These are phyloP conservation scores for Sordariomycetes sp. DNA, from an alignment of 2,329 filamentous ascomycete genomes.

Conservation along the genomic window DNA sequence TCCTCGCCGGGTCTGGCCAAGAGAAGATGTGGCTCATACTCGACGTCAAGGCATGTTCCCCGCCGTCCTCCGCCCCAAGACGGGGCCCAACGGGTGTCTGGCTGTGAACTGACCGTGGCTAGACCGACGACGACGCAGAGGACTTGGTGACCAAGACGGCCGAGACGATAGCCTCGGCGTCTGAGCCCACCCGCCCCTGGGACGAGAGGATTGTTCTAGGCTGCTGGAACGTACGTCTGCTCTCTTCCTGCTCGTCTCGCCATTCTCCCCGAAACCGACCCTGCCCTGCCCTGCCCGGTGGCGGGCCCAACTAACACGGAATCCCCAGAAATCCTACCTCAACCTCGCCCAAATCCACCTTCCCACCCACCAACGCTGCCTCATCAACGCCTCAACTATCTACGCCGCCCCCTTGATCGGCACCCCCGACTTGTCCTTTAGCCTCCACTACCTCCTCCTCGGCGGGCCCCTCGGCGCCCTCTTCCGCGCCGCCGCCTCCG, in stretches of 20 bases:
- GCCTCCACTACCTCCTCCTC: conserved; percentile 60
- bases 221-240: conserved; percentile 59
- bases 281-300: background rate
- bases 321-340: conserved; percentile 52
- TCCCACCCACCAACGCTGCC: conserved; percentile 51
- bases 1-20: conserved; percentile 51
- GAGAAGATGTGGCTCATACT: conserved; percentile 71
- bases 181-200: conserved; percentile 48
- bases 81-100: no score
- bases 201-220: conserved; percentile 64
- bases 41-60: conserved; percentile 66
- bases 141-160: conserved; percentile 62
- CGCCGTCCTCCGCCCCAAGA: background rate
- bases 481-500: conserved; percentile 52
- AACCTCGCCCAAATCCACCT: conserved; percentile 50
- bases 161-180: conserved; percentile 46
- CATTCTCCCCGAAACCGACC: background rate
- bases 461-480: conserved; percentile 54
- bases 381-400: conserved; percentile 55
- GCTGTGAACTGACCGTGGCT: background rate
- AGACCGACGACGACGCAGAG: conserved; percentile 60
- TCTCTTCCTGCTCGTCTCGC: conserved; percentile 4
- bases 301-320: background rate
- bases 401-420: conserved; percentile 56
- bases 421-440: conserved; percentile 62